These are phyloP conservation scores for Penicillium sclerotigenum DNA, from an alignment of 2,329 filamentous ascomycete genomes.

Conservation along the genomic window DNA sequence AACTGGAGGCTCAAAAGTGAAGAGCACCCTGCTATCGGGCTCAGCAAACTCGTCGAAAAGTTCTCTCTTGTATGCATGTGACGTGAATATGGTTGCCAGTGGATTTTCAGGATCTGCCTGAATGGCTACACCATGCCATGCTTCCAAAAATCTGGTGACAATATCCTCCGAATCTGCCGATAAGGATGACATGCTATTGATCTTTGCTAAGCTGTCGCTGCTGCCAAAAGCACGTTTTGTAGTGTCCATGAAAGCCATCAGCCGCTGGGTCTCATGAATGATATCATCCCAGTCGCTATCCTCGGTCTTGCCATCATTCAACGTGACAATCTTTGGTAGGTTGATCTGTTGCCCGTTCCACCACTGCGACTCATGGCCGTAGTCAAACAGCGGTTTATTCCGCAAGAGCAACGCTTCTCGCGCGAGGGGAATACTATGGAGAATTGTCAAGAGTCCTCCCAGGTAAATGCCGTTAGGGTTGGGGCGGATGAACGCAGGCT, in stretches of 20 bases:
- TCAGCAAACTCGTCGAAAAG: constrained; percentile 29
- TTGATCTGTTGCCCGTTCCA: constrained; percentile 58
- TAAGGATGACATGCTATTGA: constrained; percentile 36
- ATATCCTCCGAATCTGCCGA: constrained; percentile 36
- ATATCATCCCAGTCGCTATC: constrained; percentile 45
- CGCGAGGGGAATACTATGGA: constrained; percentile 59
- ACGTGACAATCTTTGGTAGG: constrained; percentile 51
- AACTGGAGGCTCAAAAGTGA: constrained; percentile 39
- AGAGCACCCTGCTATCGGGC: constrained; percentile 38
- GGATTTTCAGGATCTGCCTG: constrained; percentile 42
- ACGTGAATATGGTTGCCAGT: constrained; percentile 47
- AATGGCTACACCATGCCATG: constrained; percentile 49
- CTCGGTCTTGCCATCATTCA: constrained; percentile 33
- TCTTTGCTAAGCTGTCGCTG: constrained; percentile 48
- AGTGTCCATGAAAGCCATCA: constrained; percentile 60
- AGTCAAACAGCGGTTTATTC: constrained; percentile 46
- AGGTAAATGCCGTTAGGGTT: constrained; percentile 53
- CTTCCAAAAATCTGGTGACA: constrained; percentile 47
- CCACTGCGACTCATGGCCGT: constrained; percentile 58
- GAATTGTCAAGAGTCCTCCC: constrained; percentile 58
- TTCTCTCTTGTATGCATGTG: constrained; percentile 42
- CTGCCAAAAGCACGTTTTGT: constrained; percentile 60
- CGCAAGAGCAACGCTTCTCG: constrained; percentile 56
- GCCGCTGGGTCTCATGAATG: constrained; percentile 56
- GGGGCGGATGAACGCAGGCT: constrained; percentile 59